phyloP scores from a whole-genome alignment of 345 rosid genomes.

The Citrus medica region DNA sequence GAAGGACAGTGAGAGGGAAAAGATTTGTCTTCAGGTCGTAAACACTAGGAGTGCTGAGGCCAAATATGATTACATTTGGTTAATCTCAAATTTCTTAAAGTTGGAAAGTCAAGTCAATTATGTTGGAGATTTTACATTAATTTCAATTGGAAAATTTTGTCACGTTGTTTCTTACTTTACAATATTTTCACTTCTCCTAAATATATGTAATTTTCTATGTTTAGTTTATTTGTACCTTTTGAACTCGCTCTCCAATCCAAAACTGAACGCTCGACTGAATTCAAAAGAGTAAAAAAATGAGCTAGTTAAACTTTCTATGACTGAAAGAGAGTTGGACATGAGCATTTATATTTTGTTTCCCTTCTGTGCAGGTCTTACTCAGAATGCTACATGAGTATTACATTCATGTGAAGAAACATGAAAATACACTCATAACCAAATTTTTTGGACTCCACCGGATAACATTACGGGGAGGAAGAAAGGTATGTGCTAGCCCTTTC shows the following conservation, averaged over 20 bases:
- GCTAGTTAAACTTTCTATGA: background rate
- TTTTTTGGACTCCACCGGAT: constrained; percentile 89
- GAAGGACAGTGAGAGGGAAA: background rate
- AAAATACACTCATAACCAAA: constrained; percentile 93
- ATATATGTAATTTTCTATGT: background rate
- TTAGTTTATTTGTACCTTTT: background rate
- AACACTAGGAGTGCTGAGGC: background rate
- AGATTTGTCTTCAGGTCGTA: background rate
- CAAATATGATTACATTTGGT: background rate
- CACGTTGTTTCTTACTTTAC: background rate
- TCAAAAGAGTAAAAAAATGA: background rate
- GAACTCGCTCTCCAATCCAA: background rate
- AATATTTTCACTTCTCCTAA: background rate
- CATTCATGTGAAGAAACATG: constrained; percentile 63
- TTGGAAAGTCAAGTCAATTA: background rate
- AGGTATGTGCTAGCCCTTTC: constrained; percentile 42
- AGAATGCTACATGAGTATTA: constrained; percentile 81
- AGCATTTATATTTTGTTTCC: constrained; percentile 2
- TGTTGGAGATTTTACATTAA: background rate
- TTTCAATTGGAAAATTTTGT: background rate
- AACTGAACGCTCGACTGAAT: background rate
- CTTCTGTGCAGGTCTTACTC: constrained; percentile 58
- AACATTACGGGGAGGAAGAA: constrained; percentile 62
- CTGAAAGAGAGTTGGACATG: background rate
- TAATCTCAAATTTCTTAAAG: background rate